Evolutionary conservation across 2,329 filamentous ascomycete species (phyloP).

Genomic region (Fusarium globosum): DNA sequence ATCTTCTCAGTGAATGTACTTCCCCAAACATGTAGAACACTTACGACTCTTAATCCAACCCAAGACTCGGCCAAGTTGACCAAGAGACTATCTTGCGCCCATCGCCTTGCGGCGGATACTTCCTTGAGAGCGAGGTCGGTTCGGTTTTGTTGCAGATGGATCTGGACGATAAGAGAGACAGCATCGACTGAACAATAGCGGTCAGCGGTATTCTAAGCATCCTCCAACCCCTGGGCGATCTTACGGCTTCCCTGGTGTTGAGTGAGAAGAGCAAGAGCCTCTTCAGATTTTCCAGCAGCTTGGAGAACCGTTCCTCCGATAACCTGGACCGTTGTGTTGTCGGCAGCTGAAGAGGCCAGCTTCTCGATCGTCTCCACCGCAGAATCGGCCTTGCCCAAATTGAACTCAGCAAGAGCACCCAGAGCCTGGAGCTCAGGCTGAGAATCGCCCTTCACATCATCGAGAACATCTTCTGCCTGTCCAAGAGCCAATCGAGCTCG

Average conservation of each 20-base stretch:
- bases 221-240: constrained; percentile 48
- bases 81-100: constrained; percentile 93
- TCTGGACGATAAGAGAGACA: constrained; percentile 89
- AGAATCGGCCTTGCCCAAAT: constrained; percentile 67
- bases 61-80: constrained; percentile 96
- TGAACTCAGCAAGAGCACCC: constrained; percentile 77
- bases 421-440: constrained; percentile 82
- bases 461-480: constrained; percentile 77
- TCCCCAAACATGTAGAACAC: constrained; percentile 8
- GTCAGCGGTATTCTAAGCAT: constrained; percentile 39
- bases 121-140: constrained; percentile 92
- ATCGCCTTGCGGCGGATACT: constrained; percentile 85
- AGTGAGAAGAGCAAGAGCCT: constrained; percentile 81
- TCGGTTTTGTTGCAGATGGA: constrained; percentile 91
- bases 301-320: constrained; percentile 85
- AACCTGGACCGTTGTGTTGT: constrained; percentile 85
- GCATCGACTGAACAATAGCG: constrained; percentile 67
- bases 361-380: constrained; percentile 73
- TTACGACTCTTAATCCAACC: constrained; percentile 88
- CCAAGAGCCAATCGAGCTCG: constrained; percentile 87
- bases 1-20: constrained; percentile 42
- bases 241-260: constrained; percentile 88
- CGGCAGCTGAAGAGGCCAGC: constrained; percentile 72
- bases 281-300: constrained; percentile 82
- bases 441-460: constrained; percentile 72